These are phyloP conservation scores for Cryomyces minteri DNA, from an alignment of 495 filamentous ascomycete genomes.

Conservation along the genomic window DNA sequence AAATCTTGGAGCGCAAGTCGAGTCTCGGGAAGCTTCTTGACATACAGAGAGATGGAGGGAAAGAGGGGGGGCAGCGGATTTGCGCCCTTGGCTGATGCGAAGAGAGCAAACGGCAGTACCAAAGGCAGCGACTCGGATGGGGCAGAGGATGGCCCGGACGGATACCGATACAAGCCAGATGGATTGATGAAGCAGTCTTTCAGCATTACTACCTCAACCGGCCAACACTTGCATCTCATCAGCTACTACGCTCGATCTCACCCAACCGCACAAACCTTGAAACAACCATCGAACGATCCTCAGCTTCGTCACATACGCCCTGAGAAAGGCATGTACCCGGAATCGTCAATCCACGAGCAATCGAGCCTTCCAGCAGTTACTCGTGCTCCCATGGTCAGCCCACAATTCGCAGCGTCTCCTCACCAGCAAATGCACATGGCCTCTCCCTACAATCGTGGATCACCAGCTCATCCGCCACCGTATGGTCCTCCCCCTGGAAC, in stretches of 20 bases:
- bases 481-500: slow-evolving; percentile 23
- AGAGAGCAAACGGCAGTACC: slow-evolving; percentile 6
- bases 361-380: slow-evolving; percentile 48
- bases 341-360: slow-evolving; percentile 83
- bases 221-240: slow-evolving; percentile 89
- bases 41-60: slow-evolving; percentile 97
- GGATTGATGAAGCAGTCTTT: slow-evolving; percentile 99
- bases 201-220: slow-evolving; percentile 82
- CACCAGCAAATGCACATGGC: slow-evolving; percentile 26
- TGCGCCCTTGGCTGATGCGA: slow-evolving; percentile 18
- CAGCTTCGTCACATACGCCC: slow-evolving; percentile 68
- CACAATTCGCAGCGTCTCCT: slow-evolving; percentile 31
- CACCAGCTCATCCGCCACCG: slow-evolving; percentile 23
- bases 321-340: slow-evolving; percentile 85
- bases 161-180: slow-evolving; percentile 92
- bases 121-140: slow-evolving; percentile 62
- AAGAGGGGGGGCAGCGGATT: slow-evolving; percentile 57
- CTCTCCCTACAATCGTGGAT: slow-evolving; percentile 9
- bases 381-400: slow-evolving; percentile 39
- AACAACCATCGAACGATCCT: slow-evolving; percentile 64
- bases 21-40: slow-evolving; percentile 93
- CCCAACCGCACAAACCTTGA: slow-evolving; percentile 43
- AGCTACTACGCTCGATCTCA: slow-evolving; percentile 81
- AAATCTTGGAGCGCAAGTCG: slow-evolving; percentile 98
- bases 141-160: slow-evolving; percentile 72